Evolutionary conservation across 345 rosid species (phyloP).

Genomic region (Melastoma malabathricum): DNA sequence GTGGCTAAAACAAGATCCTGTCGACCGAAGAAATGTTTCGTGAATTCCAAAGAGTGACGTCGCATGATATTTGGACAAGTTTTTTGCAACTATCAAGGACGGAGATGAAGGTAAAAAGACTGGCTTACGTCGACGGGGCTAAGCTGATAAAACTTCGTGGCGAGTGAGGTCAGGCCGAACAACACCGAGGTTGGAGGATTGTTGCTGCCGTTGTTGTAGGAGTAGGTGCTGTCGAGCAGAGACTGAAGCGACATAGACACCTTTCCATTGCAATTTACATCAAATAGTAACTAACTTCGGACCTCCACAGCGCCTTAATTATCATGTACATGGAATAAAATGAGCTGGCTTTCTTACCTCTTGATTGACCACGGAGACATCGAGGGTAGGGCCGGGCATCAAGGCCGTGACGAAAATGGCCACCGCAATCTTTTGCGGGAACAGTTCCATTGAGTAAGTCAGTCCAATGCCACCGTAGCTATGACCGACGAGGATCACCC

Average conservation of each 20-base stretch:
- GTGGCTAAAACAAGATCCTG: slow-evolving; percentile 46
- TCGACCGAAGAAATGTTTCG: too few relatives aligned
- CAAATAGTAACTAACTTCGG: too few relatives aligned
- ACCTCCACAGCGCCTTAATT: too few relatives aligned
- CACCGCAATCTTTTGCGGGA: slow-evolving; percentile 13
- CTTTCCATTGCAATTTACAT: too few relatives aligned
- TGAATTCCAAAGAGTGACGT: too few relatives aligned
- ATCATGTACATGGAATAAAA: too few relatives aligned
- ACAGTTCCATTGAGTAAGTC: slow-evolving; percentile 24
- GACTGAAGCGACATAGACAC: slow-evolving; percentile 6
- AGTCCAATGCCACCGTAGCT: slow-evolving; percentile 27
- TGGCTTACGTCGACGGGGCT: slow-evolving; percentile 36
- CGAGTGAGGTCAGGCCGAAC: slow-evolving; percentile 22
- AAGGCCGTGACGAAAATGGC: slow-evolving; percentile 20
- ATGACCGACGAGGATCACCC: slow-evolving; percentile 29
- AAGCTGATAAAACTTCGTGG: slow-evolving; percentile 24
- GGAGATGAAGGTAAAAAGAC: too few relatives aligned
- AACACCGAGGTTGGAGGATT: slow-evolving; percentile 30
- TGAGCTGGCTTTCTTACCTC: slow-evolving; percentile 13
- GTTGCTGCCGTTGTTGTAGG: slow-evolving; percentile 25
- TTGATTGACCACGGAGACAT: slow-evolving; percentile 14
- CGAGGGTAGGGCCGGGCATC: slow-evolving; percentile 32
- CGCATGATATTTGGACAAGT: too few relatives aligned
- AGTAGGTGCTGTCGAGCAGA: slow-evolving; percentile 22
- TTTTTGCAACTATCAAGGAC: too few relatives aligned